Percentiles rank a stretch among this genome's conserved stretches.
phyloP scores from a whole-genome alignment of 208 protist species.

The Wallacemonas sp. region DNA sequence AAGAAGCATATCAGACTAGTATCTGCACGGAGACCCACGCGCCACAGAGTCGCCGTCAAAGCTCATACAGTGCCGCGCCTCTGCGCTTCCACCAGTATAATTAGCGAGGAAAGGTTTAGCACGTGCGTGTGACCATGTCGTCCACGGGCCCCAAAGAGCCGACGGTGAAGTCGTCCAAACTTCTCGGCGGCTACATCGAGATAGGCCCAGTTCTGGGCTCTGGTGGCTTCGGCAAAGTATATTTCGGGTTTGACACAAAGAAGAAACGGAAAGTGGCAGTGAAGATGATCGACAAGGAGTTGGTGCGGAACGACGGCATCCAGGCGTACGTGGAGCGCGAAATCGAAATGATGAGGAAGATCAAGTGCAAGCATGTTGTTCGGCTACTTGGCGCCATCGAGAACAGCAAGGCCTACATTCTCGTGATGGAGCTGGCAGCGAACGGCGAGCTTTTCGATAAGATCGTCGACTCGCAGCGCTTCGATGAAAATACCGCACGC shows the following conservation, averaged over 20 bases:
- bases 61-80: no score
- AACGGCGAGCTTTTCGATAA: slow-evolving; percentile 98
- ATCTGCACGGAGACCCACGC: no score
- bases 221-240: slow-evolving; percentile 89
- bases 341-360: slow-evolving; percentile 97
- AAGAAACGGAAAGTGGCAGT: slow-evolving; percentile 83
- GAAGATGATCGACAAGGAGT: slow-evolving; percentile 89
- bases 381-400: slow-evolving; percentile 96
- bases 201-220: slow-evolving; percentile 81
- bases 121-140: neutral
- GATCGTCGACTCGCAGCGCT: slow-evolving; percentile 87
- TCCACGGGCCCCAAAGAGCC: neutral
- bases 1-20: no score
- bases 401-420: slow-evolving; percentile 94
- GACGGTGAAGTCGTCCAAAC: slow-evolving; percentile 19
- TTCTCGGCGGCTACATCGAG: slow-evolving; percentile 73
- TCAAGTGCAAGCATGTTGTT: slow-evolving; percentile 94
- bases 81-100: neutral
- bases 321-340: slow-evolving; percentile 88
- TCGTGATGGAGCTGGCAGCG: slow-evolving; percentile 98
- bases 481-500: slow-evolving; percentile 79
- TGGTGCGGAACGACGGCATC: slow-evolving; percentile 67
- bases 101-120: no score
- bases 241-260: slow-evolving; percentile 78
- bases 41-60: no score